Percentiles rank a stretch among this genome's conserved stretches.
Conservation (phyloP, 805 yeast genomes). For the Metschnikowia kofuensis region DNA sequence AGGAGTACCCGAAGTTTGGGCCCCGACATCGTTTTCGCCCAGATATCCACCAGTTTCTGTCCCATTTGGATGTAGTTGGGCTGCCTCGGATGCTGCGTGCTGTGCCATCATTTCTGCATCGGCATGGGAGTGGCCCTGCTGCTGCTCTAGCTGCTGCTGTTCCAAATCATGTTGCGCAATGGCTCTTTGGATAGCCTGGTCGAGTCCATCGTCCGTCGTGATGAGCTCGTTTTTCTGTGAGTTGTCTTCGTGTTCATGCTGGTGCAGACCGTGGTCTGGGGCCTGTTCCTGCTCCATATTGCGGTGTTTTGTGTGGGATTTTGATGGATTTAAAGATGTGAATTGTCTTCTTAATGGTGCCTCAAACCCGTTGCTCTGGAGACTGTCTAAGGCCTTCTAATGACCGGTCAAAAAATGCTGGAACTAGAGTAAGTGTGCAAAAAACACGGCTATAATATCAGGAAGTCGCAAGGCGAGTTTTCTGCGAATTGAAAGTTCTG, state of each 20-base stretch:
- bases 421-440: no score
- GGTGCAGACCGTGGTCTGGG: not conserved
- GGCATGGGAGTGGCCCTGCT: not conserved
- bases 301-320: not conserved
- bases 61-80: not conserved
- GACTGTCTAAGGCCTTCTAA: no score
- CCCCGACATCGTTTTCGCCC: not conserved
- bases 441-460: no score
- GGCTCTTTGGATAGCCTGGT: slow-evolving; percentile 20
- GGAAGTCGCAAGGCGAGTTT: no score
- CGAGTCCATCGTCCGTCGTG: slow-evolving; percentile 20
- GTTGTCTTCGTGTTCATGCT: not conserved
- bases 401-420: no score
- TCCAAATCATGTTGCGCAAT: slow-evolving; percentile 22
- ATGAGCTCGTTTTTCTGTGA: slow-evolving; percentile 10
- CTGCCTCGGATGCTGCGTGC: not conserved
- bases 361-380: no score
- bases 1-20: not conserved
- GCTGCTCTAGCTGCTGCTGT: slow-evolving; percentile 14
- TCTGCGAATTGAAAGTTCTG: no score
- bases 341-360: no score
- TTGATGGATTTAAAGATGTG: not conserved
- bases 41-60: slow-evolving; percentile 6
- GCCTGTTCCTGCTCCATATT: not conserved
- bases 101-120: not conserved